A percentile compares a stretch with the other conserved stretches of the same genome.
Conservation (phyloP, 371 early-diverging fungal species). For the Dentiscutata heterogama region DNA sequence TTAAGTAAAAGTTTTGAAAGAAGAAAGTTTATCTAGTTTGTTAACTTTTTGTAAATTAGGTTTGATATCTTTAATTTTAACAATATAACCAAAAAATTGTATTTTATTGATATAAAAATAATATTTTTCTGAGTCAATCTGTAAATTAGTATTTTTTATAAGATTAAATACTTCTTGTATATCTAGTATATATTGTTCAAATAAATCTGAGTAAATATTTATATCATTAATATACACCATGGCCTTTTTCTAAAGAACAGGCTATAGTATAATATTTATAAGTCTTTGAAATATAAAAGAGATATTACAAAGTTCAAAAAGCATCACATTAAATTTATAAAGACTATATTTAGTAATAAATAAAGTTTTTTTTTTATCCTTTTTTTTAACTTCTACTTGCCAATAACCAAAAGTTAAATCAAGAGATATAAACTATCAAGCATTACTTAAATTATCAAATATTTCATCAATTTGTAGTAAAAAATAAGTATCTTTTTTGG, state of each 20-base stretch:
- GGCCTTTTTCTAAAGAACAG: conserved; percentile 57
- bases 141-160: conserved; percentile 51
- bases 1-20: conserved; percentile 49
- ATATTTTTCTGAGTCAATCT: conserved; percentile 44
- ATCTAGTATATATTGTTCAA: conserved; percentile 56
- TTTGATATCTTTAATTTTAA: neutral
- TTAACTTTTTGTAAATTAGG: conserved; percentile 39
- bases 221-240: conserved; percentile 53
- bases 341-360: neutral
- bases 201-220: neutral
- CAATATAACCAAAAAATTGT: neutral
- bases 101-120: neutral
- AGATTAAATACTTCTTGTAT: conserved; percentile 48
- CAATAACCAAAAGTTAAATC: too few relatives aligned
- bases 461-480: too few relatives aligned
- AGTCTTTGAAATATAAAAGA: conserved; percentile 53
- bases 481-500: too few relatives aligned
- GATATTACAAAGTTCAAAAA: conserved; percentile 52
- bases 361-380: neutral
- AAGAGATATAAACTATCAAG: too few relatives aligned
- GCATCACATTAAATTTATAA: neutral
- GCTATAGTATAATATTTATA: conserved; percentile 48
- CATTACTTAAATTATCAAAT: too few relatives aligned
- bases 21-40: conserved; percentile 49
- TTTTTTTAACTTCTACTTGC: too few relatives aligned